A percentile compares a stretch with the other conserved stretches of the same genome.
These are phyloP conservation scores for Trichoderma harzianum DNA, from an alignment of 2,329 filamentous ascomycete species.

Conservation along the genomic window DNA sequence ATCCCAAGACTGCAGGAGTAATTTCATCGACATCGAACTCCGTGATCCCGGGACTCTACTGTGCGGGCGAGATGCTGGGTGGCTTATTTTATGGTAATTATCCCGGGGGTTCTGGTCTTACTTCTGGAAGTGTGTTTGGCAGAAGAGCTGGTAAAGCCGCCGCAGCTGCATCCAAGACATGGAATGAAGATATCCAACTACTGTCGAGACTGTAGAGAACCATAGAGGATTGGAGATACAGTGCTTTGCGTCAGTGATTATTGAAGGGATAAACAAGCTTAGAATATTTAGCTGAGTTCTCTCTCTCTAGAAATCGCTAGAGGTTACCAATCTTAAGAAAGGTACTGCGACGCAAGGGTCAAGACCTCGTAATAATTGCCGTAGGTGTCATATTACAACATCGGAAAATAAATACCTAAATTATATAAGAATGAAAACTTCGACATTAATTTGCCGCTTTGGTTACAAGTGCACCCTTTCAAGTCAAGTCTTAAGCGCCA, in stretches of 20 bases:
- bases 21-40: conserved; percentile 42
- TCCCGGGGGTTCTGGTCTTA: conserved; percentile 60
- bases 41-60: conserved; percentile 55
- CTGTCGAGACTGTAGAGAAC: background rate
- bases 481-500: too few species aligned
- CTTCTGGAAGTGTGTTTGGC: conserved; percentile 54
- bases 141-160: conserved; percentile 39
- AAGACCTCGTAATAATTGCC: background rate
- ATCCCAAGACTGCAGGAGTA: conserved; percentile 52
- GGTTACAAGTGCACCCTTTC: too few species aligned
- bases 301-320: background rate
- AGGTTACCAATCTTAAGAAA: background rate
- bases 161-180: conserved; percentile 20
- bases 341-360: background rate
- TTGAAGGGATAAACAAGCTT: background rate
- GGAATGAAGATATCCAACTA: background rate
- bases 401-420: too few species aligned
- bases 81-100: conserved; percentile 63
- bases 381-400: too few species aligned
- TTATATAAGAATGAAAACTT: too few species aligned
- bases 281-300: background rate
- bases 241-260: background rate
- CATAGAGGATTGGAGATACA: background rate
- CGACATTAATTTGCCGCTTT: too few species aligned
- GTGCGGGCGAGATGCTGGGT: conserved; percentile 64